phyloP scores from a whole-genome alignment of 1,284 basidiomycete genomes.

The Hymenochaete sp. region DNA sequence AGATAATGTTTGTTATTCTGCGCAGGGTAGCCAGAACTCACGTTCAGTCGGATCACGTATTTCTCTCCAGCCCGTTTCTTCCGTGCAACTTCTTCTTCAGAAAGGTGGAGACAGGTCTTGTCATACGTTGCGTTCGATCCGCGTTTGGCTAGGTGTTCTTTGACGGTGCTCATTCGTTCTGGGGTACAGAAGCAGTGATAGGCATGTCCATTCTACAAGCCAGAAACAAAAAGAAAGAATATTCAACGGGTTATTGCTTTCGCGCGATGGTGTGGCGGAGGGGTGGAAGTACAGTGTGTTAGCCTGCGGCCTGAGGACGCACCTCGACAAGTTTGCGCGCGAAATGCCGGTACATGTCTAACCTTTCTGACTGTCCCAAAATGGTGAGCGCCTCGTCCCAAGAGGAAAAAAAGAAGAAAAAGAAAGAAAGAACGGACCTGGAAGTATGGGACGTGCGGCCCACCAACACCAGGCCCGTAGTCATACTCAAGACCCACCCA shows the following conservation, averaged over 20 bases:
- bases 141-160: constrained; percentile 56
- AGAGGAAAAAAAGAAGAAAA: constrained; percentile 24
- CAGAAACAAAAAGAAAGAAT: not conserved
- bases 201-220: constrained; percentile 66
- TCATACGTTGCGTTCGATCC: constrained; percentile 79
- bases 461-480: constrained; percentile 75
- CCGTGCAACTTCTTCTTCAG: constrained; percentile 76
- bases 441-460: constrained; percentile 71
- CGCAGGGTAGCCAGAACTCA: constrained; percentile 29
- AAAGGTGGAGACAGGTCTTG: constrained; percentile 75
- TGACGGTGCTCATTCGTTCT: constrained; percentile 57
- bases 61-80: constrained; percentile 70
- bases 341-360: constrained; percentile 76
- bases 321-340: constrained; percentile 72
- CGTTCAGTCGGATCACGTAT: constrained; percentile 81
- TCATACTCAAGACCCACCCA: constrained; percentile 96
- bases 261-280: too few species aligned
- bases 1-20: constrained; percentile 1
- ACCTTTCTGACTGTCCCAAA: constrained; percentile 74
- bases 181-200: constrained; percentile 92
- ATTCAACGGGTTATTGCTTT: too few species aligned
- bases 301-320: constrained; percentile 20
- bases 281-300: too few species aligned
- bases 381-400: too few species aligned
- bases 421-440: constrained; percentile 43